Conservation (phyloP, 345 rosid genomes). For the Citropsis articulata region DNA sequence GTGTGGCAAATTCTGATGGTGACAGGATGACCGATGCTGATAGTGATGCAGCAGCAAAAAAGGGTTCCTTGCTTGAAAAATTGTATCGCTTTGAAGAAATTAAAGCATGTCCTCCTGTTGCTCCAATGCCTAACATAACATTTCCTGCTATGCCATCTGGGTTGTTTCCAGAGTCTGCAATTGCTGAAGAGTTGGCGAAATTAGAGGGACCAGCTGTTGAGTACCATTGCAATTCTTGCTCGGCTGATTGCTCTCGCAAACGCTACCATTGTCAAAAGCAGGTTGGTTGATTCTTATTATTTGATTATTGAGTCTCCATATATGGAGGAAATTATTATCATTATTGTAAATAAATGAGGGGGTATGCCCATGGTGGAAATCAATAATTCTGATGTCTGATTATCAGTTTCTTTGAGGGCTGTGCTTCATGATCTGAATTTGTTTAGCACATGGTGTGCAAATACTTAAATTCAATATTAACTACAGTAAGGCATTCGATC, state of each 20-base stretch:
- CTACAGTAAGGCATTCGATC: neutral
- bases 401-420: neutral
- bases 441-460: neutral
- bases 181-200: constrained; percentile 69
- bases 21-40: constrained; percentile 23
- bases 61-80: constrained; percentile 59
- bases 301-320: neutral
- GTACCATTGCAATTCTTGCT: constrained; percentile 98
- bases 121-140: constrained; percentile 46
- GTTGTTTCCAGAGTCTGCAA: constrained; percentile 66
- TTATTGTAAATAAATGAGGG: neutral
- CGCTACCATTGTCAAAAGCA: constrained; percentile 98
- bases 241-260: constrained; percentile 97
- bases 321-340: neutral
- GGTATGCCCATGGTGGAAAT: neutral
- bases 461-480: neutral
- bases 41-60: constrained; percentile 19
- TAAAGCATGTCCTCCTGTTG: constrained; percentile 44
- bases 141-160: constrained; percentile 57
- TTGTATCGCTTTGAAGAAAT: constrained; percentile 68
- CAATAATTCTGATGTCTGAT: neutral
- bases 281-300: constrained; percentile 42
- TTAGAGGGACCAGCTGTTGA: constrained; percentile 89
- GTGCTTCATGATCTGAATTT: neutral
- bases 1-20: constrained; percentile 32